Percentiles rank a stretch among this genome's conserved stretches.
Evolutionary conservation across 495 filamentous ascomycete species (phyloP).

Genomic region (Ramalina intermedia): DNA sequence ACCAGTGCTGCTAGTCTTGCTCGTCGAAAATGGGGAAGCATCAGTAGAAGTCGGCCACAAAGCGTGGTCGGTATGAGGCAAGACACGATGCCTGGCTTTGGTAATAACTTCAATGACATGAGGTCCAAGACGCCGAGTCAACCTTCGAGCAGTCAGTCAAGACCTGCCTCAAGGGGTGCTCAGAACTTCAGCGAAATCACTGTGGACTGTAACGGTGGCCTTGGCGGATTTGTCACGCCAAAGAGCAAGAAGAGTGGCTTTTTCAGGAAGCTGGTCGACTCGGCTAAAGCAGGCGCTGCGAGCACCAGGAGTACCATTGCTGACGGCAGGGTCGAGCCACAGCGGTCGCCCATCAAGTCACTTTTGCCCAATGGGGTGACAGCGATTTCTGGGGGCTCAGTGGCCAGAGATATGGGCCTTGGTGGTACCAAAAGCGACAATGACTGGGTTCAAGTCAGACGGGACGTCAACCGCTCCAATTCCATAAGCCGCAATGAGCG

Average conservation of each 20-base stretch:
- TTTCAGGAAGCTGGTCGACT: constrained; percentile 91
- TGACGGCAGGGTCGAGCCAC: constrained; percentile 38
- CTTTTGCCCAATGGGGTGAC: constrained; percentile 34
- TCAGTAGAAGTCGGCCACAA: constrained; percentile 31
- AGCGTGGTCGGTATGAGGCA: constrained; percentile 40
- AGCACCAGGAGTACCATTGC: constrained; percentile 77
- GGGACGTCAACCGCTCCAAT: constrained; percentile 90
- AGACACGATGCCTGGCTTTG: constrained; percentile 28
- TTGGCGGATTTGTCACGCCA: constrained; percentile 74
- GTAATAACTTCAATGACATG: constrained; percentile 24
- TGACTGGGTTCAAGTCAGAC: constrained; percentile 91
- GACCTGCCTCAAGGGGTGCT: constrained; percentile 32
- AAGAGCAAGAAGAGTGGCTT: constrained; percentile 89
- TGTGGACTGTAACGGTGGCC: constrained; percentile 35
- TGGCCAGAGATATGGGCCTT: constrained; percentile 53
- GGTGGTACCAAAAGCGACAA: constrained; percentile 35
- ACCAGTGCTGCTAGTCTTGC: constrained; percentile 91
- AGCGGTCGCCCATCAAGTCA: constrained; percentile 35
- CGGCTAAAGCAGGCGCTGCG: constrained; percentile 85
- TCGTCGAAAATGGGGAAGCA: constrained; percentile 42
- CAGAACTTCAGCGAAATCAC: constrained; percentile 30
- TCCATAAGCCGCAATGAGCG: constrained; percentile 80
- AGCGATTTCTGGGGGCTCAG: constrained; percentile 38
- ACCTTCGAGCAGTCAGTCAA: constrained; percentile 71
- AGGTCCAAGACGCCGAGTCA: constrained; percentile 58